Evolutionary conservation across 2,329 filamentous ascomycete genomes (phyloP).

Genomic region (Metarhizium robertsii): DNA sequence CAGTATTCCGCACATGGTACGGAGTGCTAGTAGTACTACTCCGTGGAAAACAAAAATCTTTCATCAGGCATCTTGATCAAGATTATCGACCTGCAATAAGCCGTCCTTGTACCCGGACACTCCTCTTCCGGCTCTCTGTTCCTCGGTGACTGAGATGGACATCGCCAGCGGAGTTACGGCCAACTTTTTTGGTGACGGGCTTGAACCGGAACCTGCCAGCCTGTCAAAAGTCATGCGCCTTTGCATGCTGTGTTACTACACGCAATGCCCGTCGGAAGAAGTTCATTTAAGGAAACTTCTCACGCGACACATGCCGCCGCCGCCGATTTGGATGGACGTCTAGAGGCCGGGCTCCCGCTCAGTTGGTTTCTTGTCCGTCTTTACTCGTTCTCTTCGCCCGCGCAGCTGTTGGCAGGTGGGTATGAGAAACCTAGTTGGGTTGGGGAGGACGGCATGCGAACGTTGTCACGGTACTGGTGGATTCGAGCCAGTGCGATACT

Average conservation of each 20-base stretch:
- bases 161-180: background rate
- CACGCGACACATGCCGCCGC: background rate
- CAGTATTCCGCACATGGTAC: too few relatives aligned
- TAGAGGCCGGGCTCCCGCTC: too few relatives aligned
- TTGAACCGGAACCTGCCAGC: background rate
- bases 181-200: background rate
- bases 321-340: background rate
- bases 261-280: background rate
- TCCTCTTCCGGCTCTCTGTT: background rate
- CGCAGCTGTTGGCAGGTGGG: background rate
- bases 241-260: background rate
- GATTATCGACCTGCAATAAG: too few relatives aligned
- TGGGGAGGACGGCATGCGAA: background rate
- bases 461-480: background rate
- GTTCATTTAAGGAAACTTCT: background rate
- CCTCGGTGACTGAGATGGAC: background rate
- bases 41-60: too few relatives aligned
- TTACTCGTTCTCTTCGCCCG: too few relatives aligned
- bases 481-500: background rate
- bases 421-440: background rate
- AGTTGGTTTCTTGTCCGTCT: too few relatives aligned
- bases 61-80: too few relatives aligned
- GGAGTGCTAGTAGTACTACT: too few relatives aligned
- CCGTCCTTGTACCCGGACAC: too few relatives aligned
- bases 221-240: background rate